Conservation (phyloP, 2,329 filamentous ascomycete species). For the Dryadomyces quercivorus region DNA sequence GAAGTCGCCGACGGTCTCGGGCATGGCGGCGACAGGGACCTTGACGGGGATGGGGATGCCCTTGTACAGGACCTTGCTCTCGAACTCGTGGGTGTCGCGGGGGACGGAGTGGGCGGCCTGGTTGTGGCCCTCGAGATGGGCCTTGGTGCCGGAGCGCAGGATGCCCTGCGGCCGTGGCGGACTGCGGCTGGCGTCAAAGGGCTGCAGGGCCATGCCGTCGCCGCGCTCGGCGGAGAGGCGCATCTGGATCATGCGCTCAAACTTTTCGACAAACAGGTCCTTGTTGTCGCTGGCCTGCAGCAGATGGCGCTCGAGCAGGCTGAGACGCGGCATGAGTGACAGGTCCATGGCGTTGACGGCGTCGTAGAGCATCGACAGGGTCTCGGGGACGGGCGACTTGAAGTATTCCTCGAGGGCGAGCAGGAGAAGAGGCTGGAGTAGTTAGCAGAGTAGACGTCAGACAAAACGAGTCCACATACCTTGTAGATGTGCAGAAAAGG, state of each 20-base stretch:
- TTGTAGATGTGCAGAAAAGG: slow-evolving; percentile 99
- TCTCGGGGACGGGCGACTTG: slow-evolving; percentile 78
- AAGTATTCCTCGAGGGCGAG: slow-evolving; percentile 95
- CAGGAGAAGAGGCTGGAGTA: slow-evolving; percentile 62
- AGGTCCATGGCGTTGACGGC: slow-evolving; percentile 95
- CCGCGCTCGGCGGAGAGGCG: slow-evolving; percentile 53
- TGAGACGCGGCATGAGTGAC: slow-evolving; percentile 80
- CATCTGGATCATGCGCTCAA: slow-evolving; percentile 84
- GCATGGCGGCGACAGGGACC: slow-evolving; percentile 83
- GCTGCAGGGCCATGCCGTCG: slow-evolving; percentile 24
- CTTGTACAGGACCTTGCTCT: slow-evolving; percentile 91
- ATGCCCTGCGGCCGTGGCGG: slow-evolving; percentile 35
- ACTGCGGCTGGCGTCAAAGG: slow-evolving; percentile 34
- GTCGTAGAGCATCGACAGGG: slow-evolving; percentile 76
- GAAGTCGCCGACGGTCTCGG: slow-evolving; percentile 95
- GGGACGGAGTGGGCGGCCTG: slow-evolving; percentile 56
- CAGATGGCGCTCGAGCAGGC: slow-evolving; percentile 70
- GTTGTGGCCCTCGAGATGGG: slow-evolving; percentile 47
- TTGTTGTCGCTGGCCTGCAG: slow-evolving; percentile 86
- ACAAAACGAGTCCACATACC: too few relatives aligned
- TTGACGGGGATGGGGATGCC: slow-evolving; percentile 95
- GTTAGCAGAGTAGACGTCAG: too few relatives aligned
- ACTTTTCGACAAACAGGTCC: slow-evolving; percentile 95
- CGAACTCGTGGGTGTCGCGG: slow-evolving; percentile 93
- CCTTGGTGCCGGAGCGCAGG: slow-evolving; percentile 50